phyloP scores from a whole-genome alignment of 2,329 filamentous ascomycete species.

The Xylaria sp. region DNA sequence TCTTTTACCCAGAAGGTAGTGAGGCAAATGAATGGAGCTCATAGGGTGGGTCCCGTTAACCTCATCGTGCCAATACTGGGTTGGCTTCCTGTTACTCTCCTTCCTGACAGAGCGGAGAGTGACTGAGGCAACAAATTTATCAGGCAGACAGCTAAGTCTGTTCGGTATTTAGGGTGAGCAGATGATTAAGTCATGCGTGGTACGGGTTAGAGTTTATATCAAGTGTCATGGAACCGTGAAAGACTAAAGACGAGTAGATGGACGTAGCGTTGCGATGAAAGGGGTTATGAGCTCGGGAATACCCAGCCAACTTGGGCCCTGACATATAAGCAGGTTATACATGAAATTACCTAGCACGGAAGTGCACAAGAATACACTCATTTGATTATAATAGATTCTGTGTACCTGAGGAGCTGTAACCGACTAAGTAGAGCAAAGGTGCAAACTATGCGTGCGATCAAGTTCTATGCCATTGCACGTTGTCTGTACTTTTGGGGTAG shows the following conservation, averaged over 20 bases:
- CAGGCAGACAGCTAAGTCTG: not conserved
- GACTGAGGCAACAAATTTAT: not conserved
- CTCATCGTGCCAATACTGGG: not conserved
- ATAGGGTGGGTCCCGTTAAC: slow-evolving; percentile 30
- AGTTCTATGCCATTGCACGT: not conserved
- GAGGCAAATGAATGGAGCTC: slow-evolving; percentile 56
- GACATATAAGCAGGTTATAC: slow-evolving; percentile 14
- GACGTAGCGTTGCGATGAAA: not conserved
- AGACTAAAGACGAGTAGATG: not conserved
- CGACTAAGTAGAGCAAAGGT: no score
- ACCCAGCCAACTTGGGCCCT: slow-evolving; percentile 37
- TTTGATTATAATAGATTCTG: not conserved
- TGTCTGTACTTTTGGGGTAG: not conserved
- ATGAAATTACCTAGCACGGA: slow-evolving; percentile 1
- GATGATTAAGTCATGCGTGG: not conserved
- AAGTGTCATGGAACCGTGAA: not conserved
- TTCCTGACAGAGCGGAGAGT: not conserved
- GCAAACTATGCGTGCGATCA: no score
- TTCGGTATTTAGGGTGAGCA: not conserved
- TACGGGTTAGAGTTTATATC: not conserved
- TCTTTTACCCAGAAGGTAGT: slow-evolving; percentile 68
- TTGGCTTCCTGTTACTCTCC: not conserved
- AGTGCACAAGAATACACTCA: slow-evolving; percentile 22
- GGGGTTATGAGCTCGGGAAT: not conserved
- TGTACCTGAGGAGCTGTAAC: no score